Base-by-base conservation (phyloP, 2,329 filamentous ascomycete genomes). In the Aspergillus sp. region DNA sequence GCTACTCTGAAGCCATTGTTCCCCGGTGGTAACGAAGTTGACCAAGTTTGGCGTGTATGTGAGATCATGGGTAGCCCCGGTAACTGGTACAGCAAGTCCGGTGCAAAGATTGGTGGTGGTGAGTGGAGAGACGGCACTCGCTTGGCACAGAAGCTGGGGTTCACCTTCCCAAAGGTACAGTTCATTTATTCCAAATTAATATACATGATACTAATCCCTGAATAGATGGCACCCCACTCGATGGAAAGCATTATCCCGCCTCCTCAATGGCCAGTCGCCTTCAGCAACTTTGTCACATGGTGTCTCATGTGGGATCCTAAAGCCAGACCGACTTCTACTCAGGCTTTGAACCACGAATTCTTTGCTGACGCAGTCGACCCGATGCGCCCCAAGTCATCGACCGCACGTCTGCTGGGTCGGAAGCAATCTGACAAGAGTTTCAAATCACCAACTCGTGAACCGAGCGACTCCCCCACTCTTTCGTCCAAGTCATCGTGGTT, bases 21-120 rank as follows among this genome's bases (percentile, higher is more conserved):
- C 75, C 93, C 93, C 8, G 93, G 93, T 57, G 89, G 90, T 61
- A 98, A 98, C 64, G 93, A 98, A 72, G 93, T 98, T 1, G 93
- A 98, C 58, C 93, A 98, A 67, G 93, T 98, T 2, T 98, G 93
- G 93, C 85, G 93, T 55, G 88, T 98, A 0, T 98, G 93, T 64
- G 93, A 98, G 66, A 95, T 98, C 46, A 98, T 98, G 93, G 93
- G 93, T 39, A 97, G 91, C 71, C 93, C 93, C 3, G 93, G 93
- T 36, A 91, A 91, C 70, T 98, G 93, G 93, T 93, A 95, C 65
- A 95, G 88, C 75, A 96, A 96, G 69, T 77, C 87, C 5, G 90
- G 90, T 26, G 76, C 77, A 27, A 86, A 85, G 53, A 88, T 98
- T 27, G 93, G 93, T 43, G 93, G 93, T 61, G 93, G 93, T 59